Base-by-base conservation (phyloP, 371 early-diverging fungal genomes). In the Mucor mucedo region DNA sequence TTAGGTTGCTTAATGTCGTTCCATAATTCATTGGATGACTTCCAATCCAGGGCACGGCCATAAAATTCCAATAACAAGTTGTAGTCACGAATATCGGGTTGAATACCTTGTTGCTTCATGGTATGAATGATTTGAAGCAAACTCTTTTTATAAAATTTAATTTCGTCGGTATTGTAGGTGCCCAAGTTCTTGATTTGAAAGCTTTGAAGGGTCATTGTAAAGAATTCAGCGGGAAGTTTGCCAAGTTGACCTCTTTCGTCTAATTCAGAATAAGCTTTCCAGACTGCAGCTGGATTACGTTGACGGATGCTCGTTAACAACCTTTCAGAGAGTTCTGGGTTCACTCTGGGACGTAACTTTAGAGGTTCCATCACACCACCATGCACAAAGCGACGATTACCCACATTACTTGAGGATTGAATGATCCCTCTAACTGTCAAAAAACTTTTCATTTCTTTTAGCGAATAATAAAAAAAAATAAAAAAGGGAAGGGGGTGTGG, bases 11-110 rank as follows among this genome's bases (percentile, higher is more conserved):
- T 38, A 35, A 78, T 56, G 16, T 71, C 68, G 9, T 60, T 40
- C 74, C 75, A 78, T 7, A 66, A 56, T 3, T 65, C 48, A 16
- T 28, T 54, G 9, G 76, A 75, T 2, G 72, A 52, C 10, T 63
- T 54, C 70, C 74, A 76, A 44, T 79, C 77, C 4, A 65, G 53
- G 3, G 62, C 39, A 14, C 76, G 80, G 27, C 79, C 75, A 58
- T 69, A 76, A 48, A 77, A 75, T 2, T 75, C 74, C 21, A 83
- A 58, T 45, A 83, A n/a, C 28, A 80, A 68, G 53, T 79, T 78
- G 40, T 83, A 83, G 55, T 83, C 83, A 11, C 77, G 73, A 14
- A 75, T 57, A 56, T 76, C 74, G 0, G 68, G 70, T 33, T 61
- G 8, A 40, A 60, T 45, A 2, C 55, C 44, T 8, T 42, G 27